Evolutionary conservation across 2,329 filamentous ascomycete species (phyloP).

Genomic region (Ophiosphaerella narmari): DNA sequence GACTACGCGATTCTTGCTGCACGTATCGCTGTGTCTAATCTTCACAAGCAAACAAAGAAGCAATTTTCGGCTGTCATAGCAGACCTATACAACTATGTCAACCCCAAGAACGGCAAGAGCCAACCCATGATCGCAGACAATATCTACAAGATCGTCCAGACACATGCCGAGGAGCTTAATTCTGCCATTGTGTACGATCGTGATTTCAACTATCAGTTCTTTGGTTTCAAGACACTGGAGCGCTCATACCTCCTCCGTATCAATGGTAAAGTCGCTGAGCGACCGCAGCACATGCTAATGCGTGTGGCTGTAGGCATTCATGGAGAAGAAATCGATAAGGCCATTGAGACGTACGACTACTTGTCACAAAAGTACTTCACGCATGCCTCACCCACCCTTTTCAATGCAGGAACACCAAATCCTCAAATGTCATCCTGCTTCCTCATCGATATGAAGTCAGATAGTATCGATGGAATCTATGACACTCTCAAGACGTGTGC

Average conservation of each 20-base stretch:
- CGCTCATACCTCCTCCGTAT: slow-evolving; percentile 96
- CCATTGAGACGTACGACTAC: slow-evolving; percentile 96
- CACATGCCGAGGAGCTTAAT: slow-evolving; percentile 95
- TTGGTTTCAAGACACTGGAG: slow-evolving; percentile 99
- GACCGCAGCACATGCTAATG: slow-evolving; percentile 99
- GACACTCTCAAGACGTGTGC: slow-evolving; percentile 99
- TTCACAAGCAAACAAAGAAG: slow-evolving; percentile 99
- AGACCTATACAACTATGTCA: slow-evolving; percentile 94
- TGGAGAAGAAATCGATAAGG: slow-evolving; percentile 91
- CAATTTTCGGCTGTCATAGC: slow-evolving; percentile 95
- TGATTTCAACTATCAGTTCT: slow-evolving; percentile 99
- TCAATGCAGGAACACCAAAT: slow-evolving; percentile 95
- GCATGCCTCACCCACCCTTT: slow-evolving; percentile 95
- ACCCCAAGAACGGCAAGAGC: slow-evolving; percentile 81
- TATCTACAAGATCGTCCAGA: slow-evolving; percentile 92
- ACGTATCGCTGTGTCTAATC: slow-evolving; percentile 97
- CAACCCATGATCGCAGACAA: slow-evolving; percentile 95
- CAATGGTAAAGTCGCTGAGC: slow-evolving; percentile 93
- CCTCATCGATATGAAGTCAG: slow-evolving; percentile 98
- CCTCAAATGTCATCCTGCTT: slow-evolving; percentile 97
- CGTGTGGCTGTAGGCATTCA: slow-evolving; percentile 97
- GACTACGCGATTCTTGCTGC: slow-evolving; percentile 98
- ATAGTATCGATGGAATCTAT: slow-evolving; percentile 99
- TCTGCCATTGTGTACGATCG: slow-evolving; percentile 99
- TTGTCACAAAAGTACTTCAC: slow-evolving; percentile 99